Evolutionary conservation across 352 stramenopile species (phyloP).

Genomic region (Pythium monospermum): DNA sequence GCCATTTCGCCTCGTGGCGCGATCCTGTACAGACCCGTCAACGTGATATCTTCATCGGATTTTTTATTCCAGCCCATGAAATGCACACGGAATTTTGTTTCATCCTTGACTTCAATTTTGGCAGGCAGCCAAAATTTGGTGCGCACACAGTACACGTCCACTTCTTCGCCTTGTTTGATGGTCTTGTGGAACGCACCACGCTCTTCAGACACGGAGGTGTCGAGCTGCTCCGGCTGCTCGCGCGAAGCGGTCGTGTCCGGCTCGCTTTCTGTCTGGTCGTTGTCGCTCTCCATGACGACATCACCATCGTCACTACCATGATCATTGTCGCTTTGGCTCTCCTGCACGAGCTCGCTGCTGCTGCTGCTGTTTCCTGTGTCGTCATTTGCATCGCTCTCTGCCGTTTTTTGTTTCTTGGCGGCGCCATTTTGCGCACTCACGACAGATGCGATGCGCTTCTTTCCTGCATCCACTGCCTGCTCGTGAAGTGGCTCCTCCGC

Average conservation of each 20-base stretch:
- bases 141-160: slow-evolving; percentile 54
- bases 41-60: slow-evolving; percentile 43
- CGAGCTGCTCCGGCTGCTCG: neutral
- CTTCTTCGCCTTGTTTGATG: slow-evolving; percentile 31
- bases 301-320: neutral
- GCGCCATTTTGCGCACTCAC: neutral
- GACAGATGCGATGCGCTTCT: neutral
- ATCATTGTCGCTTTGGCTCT: neutral
- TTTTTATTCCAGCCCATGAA: slow-evolving; percentile 68
- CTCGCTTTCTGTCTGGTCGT: neutral
- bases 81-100: slow-evolving; percentile 36
- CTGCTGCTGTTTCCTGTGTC: neutral
- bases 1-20: slow-evolving; percentile 35
- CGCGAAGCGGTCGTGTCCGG: neutral
- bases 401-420: neutral
- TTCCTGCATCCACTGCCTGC: neutral
- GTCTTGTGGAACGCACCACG: slow-evolving; percentile 23
- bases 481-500: neutral
- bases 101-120: slow-evolving; percentile 37
- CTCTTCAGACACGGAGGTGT: neutral
- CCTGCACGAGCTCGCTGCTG: neutral
- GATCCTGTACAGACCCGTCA: slow-evolving; percentile 28
- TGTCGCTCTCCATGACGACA: slow-evolving; percentile 2
- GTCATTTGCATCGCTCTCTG: neutral
- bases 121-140: slow-evolving; percentile 55